phyloP scores from a whole-genome alignment of 164 flowering plant genomes.

The Protea cynaroides region DNA sequence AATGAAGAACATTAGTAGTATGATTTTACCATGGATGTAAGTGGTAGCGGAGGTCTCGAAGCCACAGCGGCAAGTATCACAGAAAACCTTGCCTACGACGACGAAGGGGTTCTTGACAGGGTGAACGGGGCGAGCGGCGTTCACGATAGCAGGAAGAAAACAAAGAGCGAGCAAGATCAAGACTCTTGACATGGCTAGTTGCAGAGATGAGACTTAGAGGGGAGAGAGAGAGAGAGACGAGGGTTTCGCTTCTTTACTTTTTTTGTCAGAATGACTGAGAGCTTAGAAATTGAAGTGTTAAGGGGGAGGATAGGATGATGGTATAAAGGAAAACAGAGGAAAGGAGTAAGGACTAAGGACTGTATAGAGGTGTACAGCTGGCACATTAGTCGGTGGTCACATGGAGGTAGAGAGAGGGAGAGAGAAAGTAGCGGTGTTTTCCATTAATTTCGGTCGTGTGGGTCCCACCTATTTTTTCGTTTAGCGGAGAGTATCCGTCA shows the following conservation, averaged over 20 bases:
- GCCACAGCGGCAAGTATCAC: conserved; percentile 68
- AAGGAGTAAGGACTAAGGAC: background rate
- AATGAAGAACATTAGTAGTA: background rate
- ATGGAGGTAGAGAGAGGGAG: no score
- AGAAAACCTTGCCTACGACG: conserved; percentile 53
- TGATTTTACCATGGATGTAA: conserved; percentile 40
- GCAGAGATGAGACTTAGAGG: no score
- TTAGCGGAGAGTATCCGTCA: no score
- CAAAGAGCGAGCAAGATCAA: conserved; percentile 32
- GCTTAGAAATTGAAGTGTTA: no score
- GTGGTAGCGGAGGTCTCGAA: conserved; percentile 61
- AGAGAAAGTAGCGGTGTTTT: no score
- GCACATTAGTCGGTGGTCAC: background rate
- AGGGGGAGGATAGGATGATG: no score
- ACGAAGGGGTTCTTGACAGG: conserved; percentile 17
- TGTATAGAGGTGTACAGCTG: background rate
- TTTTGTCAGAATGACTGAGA: no score
- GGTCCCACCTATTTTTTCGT: no score
- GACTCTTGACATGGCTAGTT: conserved; percentile 28
- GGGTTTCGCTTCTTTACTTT: no score
- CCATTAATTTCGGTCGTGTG: no score
- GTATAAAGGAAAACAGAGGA: no score
- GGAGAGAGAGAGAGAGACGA: no score
- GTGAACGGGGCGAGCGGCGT: conserved; percentile 30
- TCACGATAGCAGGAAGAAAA: conserved; percentile 36